phyloP scores from a whole-genome alignment of 768 basidiomycete genomes.

The Mycena vulgaris region DNA sequence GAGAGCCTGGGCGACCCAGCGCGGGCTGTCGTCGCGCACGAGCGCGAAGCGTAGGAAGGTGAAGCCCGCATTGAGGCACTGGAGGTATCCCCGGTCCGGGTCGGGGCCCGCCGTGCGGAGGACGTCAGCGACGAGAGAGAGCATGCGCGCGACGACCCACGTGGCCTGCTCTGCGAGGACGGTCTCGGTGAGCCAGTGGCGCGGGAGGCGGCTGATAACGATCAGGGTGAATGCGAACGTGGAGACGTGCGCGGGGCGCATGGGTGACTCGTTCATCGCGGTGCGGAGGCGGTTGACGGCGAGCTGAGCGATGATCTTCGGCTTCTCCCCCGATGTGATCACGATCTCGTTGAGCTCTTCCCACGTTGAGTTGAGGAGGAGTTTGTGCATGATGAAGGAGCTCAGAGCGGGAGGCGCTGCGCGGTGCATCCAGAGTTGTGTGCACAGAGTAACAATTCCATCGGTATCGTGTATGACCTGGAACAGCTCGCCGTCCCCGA shows the following conservation, averaged over 20 bases:
- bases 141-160: constrained; percentile 26
- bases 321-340: constrained; percentile 2
- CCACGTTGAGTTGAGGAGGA: constrained; percentile 7
- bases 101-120: background rate
- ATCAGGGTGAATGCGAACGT: background rate
- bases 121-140: constrained; percentile 5
- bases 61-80: constrained; percentile 27
- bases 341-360: constrained; percentile 29
- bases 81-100: background rate
- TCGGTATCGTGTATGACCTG: constrained; percentile 10
- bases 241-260: constrained; percentile 15
- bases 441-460: constrained; percentile 19
- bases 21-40: constrained; percentile 19
- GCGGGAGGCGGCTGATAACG: constrained; percentile 17
- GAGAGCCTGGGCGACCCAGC: constrained; percentile 28
- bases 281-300: constrained; percentile 21
- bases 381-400: constrained; percentile 16
- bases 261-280: constrained; percentile 10
- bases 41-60: constrained; percentile 25
- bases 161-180: constrained; percentile 23
- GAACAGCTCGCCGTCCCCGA: background rate
- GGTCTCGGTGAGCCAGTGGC: constrained; percentile 23
- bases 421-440: constrained; percentile 27
- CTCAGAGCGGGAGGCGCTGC: constrained; percentile 5
- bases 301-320: constrained; percentile 11